Evolutionary conservation across 2,329 filamentous ascomycete species (phyloP).

Genomic region (Aspergillus pseudoterreus): DNA sequence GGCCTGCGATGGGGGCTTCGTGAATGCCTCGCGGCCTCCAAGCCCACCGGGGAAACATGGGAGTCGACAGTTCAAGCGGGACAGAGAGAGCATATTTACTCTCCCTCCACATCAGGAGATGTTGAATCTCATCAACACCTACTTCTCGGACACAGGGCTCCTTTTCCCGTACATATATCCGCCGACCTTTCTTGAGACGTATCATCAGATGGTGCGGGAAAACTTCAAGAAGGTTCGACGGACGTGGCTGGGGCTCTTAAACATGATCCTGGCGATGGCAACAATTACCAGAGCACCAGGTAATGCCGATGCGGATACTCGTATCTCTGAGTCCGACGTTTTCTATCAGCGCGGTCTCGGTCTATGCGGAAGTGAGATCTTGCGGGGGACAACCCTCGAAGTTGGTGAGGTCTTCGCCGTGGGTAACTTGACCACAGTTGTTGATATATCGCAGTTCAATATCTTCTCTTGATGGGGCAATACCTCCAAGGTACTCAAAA

Average conservation of each 20-base stretch:
- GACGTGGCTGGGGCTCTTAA: slow-evolving; percentile 30
- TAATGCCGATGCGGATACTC: background rate
- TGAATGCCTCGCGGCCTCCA: slow-evolving; percentile 17
- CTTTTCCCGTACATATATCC: slow-evolving; percentile 29
- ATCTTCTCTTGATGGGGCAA: slow-evolving; percentile 47
- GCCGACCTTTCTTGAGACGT: slow-evolving; percentile 23
- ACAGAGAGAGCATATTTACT: slow-evolving; percentile 10
- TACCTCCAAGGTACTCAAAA: slow-evolving; percentile 55
- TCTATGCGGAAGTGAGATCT: slow-evolving; percentile 18
- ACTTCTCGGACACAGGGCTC: slow-evolving; percentile 24
- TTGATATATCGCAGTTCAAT: slow-evolving; percentile 39
- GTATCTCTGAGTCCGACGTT: slow-evolving; percentile 10
- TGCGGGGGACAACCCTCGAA: slow-evolving; percentile 20
- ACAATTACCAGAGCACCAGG: slow-evolving; percentile 15
- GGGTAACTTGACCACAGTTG: background rate
- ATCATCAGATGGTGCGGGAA: slow-evolving; percentile 15
- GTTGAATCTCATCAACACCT: slow-evolving; percentile 15
- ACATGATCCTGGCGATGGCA: slow-evolving; percentile 28
- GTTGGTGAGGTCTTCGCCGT: slow-evolving; percentile 14
- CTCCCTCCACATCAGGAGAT: slow-evolving; percentile 14
- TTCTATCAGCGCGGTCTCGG: slow-evolving; percentile 20
- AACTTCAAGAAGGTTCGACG: slow-evolving; percentile 21
- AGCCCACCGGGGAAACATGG: slow-evolving; percentile 5
- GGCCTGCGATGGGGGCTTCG: slow-evolving; percentile 13
- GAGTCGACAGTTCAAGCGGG: background rate